Percentiles rank a stretch among this genome's conserved stretches.
phyloP scores from a whole-genome alignment of 2,329 filamentous ascomycete genomes.

The Botryosphaeria agaves region DNA sequence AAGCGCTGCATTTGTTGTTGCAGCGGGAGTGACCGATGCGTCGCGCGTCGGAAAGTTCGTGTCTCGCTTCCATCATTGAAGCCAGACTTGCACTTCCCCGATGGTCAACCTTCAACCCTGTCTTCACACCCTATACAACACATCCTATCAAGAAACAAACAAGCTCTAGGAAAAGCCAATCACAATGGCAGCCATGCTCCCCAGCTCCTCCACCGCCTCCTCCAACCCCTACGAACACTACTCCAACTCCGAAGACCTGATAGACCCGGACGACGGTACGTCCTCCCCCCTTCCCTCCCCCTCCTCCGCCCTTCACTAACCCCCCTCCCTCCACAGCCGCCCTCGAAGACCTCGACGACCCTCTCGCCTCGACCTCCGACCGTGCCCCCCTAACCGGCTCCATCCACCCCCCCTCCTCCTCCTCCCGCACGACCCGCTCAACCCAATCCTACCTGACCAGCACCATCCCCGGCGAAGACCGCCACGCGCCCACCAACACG shows the following conservation, averaged over 20 bases:
- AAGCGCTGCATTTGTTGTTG: no score
- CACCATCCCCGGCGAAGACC: constrained; percentile 81
- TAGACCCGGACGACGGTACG: constrained; percentile 34
- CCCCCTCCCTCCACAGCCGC: constrained; percentile 47
- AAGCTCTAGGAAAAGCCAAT: no score
- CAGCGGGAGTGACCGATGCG: no score
- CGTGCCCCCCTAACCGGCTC: constrained; percentile 70
- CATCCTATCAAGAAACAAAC: no score
- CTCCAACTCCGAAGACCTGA: constrained; percentile 30
- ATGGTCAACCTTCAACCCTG: no score
- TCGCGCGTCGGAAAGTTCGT: no score
- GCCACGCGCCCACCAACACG: constrained; percentile 74
- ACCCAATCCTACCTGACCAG: constrained; percentile 76
- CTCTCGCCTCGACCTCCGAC: constrained; percentile 50
- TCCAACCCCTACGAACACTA: constrained; percentile 25
- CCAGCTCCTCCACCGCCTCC: constrained; percentile 16
- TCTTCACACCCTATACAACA: no score
- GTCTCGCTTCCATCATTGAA: no score
- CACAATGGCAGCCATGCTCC: constrained; percentile 28
- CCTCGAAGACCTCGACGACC: constrained; percentile 86
- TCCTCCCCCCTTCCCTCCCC: neutral
- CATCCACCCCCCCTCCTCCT: constrained; percentile 45
- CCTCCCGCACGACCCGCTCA: constrained; percentile 36
- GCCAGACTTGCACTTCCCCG: no score
- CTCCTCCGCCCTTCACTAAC: constrained; percentile 1